Conservation (phyloP, 2,329 filamentous ascomycete species). For the Stemphylium vesicarium region DNA sequence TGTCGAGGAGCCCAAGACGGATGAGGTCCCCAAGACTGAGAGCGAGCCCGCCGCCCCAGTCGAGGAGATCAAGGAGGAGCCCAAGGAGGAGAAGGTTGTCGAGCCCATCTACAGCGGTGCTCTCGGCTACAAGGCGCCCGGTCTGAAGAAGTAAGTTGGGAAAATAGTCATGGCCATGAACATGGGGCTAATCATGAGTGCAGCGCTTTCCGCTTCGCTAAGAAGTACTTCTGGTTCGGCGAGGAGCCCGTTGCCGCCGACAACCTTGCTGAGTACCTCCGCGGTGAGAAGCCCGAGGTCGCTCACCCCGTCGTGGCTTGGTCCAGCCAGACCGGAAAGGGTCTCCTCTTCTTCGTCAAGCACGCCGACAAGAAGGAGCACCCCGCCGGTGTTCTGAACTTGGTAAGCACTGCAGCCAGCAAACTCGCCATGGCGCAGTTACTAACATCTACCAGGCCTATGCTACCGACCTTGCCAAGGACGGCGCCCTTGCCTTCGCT, state of each 20-base stretch:
- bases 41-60: slow-evolving; percentile 35
- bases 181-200: slow-evolving; percentile 15
- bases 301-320: slow-evolving; percentile 84
- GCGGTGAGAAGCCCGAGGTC: slow-evolving; percentile 82
- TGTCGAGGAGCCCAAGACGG: slow-evolving; percentile 51
- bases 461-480: slow-evolving; percentile 73
- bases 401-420: slow-evolving; percentile 64
- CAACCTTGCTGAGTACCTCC: slow-evolving; percentile 77
- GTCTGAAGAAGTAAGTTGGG: slow-evolving; percentile 85
- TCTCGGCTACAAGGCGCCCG: slow-evolving; percentile 88
- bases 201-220: slow-evolving; percentile 87
- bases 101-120: slow-evolving; percentile 82
- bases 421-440: neutral
- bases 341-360: slow-evolving; percentile 90
- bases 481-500: slow-evolving; percentile 80
- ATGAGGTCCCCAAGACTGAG: slow-evolving; percentile 49
- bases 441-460: slow-evolving; percentile 61
- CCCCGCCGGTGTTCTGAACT: slow-evolving; percentile 81
- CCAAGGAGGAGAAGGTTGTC: slow-evolving; percentile 56
- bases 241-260: slow-evolving; percentile 75
- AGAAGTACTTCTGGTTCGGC: slow-evolving; percentile 79
- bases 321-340: slow-evolving; percentile 93
- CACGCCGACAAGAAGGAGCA: slow-evolving; percentile 79
- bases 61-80: slow-evolving; percentile 43
- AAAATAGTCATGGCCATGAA: neutral